A percentile compares a stretch with the other conserved stretches of the same genome.
Conservation (phyloP, 495 filamentous ascomycete species). For the Emericellopsis terricola region DNA sequence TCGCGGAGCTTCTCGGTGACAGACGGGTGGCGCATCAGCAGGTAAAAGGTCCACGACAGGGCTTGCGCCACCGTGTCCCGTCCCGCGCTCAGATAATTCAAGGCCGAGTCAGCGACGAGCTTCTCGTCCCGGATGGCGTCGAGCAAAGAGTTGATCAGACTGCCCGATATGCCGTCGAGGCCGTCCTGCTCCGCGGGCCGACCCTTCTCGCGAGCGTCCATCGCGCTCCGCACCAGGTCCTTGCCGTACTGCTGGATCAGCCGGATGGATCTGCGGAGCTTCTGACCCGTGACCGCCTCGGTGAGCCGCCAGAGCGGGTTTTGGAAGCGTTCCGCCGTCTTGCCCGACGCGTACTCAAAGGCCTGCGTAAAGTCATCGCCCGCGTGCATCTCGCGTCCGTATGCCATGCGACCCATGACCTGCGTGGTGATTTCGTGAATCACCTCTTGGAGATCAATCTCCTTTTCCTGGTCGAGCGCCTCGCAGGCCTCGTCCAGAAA, state of each 20-base stretch:
- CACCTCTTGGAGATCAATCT: conserved; percentile 32
- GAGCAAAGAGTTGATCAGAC: conserved; percentile 36
- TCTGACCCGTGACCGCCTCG: conserved; percentile 27
- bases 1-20: conserved; percentile 18
- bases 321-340: conserved; percentile 40
- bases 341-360: conserved; percentile 40
- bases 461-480: conserved; percentile 11
- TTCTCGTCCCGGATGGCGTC: conserved; percentile 29
- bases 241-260: conserved; percentile 30
- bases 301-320: conserved; percentile 40
- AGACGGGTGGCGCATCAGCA: conserved; percentile 29
- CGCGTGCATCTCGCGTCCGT: conserved; percentile 42
- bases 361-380: conserved; percentile 34
- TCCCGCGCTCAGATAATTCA: conserved; percentile 42
- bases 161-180: conserved; percentile 28
- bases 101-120: conserved; percentile 36
- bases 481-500: conserved; percentile 23
- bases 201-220: conserved; percentile 9
- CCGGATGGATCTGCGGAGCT: conserved; percentile 24
- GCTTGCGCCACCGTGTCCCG: conserved; percentile 43
- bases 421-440: conserved; percentile 42
- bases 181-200: conserved; percentile 6
- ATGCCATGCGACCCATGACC: conserved; percentile 43
- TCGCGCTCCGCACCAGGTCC: conserved; percentile 30
- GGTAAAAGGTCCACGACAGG: conserved; percentile 40